A percentile compares a stretch with the other conserved stretches of the same genome.
Conservation (phyloP, 2,329 filamentous ascomycete genomes). For the Plectosphaerella cucumerina region DNA sequence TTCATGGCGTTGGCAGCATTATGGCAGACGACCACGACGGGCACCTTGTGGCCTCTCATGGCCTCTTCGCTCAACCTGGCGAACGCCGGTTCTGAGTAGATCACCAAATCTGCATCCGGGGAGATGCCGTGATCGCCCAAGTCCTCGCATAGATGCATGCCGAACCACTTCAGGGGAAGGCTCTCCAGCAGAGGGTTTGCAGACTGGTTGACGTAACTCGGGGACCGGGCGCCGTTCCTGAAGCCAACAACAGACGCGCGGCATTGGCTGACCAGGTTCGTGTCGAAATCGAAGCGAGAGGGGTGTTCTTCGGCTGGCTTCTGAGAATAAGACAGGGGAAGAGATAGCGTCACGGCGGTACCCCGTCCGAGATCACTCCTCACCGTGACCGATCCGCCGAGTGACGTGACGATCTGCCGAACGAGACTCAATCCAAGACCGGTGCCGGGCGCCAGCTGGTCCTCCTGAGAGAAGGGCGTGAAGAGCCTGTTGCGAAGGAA, state of each 20-base stretch:
- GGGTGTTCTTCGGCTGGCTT: not conserved
- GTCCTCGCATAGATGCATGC: constrained; percentile 19
- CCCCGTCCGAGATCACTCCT: constrained; percentile 46
- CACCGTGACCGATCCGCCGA: constrained; percentile 54
- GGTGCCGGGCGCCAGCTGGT: constrained; percentile 50
- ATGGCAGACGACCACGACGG: constrained; percentile 13
- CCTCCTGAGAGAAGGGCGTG: constrained; percentile 58
- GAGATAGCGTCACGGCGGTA: constrained; percentile 44
- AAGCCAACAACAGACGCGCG: constrained; percentile 5
- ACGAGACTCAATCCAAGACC: constrained; percentile 61
- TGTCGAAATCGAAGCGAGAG: constrained; percentile 6
- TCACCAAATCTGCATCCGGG: constrained; percentile 15
- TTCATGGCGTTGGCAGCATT: constrained; percentile 14
- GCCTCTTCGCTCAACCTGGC: constrained; percentile 8
- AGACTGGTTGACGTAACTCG: constrained; percentile 13
- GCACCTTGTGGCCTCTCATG: constrained; percentile 11
- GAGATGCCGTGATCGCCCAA: constrained; percentile 1
- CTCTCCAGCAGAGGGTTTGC: constrained; percentile 17
- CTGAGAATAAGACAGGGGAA: constrained; percentile 28
- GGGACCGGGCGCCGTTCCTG: constrained; percentile 16
- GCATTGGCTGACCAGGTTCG: not conserved
- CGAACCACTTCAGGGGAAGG: constrained; percentile 24
- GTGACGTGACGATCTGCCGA: constrained; percentile 47
- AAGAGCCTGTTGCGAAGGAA: constrained; percentile 56
- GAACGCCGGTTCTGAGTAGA: constrained; percentile 22